Base-by-base conservation (phyloP, 1,284 basidiomycete genomes). In the Moniliella sp. region DNA sequence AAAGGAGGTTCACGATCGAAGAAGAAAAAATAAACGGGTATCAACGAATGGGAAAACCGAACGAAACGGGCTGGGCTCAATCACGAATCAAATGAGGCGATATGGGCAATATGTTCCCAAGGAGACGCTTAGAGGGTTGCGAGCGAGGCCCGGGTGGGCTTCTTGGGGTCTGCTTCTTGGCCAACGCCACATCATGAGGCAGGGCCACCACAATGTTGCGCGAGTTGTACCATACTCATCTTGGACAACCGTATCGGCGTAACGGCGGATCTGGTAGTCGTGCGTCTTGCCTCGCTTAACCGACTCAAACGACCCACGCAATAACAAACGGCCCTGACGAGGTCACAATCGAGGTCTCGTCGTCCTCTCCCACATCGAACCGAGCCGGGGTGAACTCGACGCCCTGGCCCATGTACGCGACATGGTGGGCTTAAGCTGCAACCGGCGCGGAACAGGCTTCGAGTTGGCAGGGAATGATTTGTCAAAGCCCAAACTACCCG, bases 141-240 rank as follows among this genome's bases (percentile, higher is more conserved):
- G 26, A 50, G 32, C 2, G 79, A 82, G 32, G 70, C 69, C 37
- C 83, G 69, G n/a, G 76, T 82, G 0, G 82, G 82, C 54, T 74
- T 76, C 63, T 74, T 75, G 35, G 97, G 67, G 42, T 76, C 75
- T 77, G 81, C 75, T 88, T 91, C 66, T 86, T 84, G 35, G 91
- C 72, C 45, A 81, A 77, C 41, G 93, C 68, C 13, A 97, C 83
- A 53, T 97, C 79, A 63, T 93, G 81, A 59, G 82, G 73, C 46
- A 94, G 66, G 2, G 91, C 88, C 35, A 97, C 88, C 17, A 97
- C 83, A 39, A 97, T 84, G 48, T 91, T 84, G 50, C 86, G 79
- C 57, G 91, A 88, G 48, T 71, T 72, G 50, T 53, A 50, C 27
- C 36, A 40, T 50, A 45, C 35, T 43, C 51, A 32, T 54, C 50